These are phyloP conservation scores for Melaleuca alternifolia DNA, from an alignment of 345 rosid species.

Conservation along the genomic window DNA sequence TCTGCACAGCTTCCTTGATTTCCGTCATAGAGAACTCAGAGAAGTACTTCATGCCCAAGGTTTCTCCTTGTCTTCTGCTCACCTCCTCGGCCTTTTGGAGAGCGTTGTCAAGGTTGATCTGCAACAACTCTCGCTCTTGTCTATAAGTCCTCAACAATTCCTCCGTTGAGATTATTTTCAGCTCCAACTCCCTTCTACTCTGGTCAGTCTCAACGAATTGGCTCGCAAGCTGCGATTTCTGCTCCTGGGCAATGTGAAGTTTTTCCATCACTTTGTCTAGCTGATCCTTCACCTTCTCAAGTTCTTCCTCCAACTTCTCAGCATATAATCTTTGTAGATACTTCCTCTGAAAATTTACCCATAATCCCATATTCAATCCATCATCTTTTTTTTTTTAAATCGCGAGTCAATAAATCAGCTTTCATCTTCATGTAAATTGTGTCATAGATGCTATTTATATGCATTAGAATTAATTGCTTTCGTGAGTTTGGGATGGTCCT, in stretches of 20 bases:
- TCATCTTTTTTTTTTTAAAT: not conserved
- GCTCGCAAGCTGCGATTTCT: not conserved
- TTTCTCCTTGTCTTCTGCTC: not conserved
- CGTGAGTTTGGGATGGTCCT: not conserved
- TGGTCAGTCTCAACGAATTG: not conserved
- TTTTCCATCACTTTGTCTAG: not conserved
- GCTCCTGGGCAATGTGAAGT: not conserved
- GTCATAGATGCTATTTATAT: not conserved
- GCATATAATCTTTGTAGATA: not conserved
- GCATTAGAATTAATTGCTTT: not conserved
- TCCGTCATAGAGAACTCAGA: not conserved
- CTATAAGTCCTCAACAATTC: not conserved
- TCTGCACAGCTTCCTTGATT: not conserved
- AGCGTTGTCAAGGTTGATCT: not conserved
- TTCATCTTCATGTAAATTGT: not conserved
- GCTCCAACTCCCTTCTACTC: not conserved
- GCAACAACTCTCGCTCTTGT: not conserved
- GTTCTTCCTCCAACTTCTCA: not conserved
- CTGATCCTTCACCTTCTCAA: not conserved
- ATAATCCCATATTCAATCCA: not conserved
- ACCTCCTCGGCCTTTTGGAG: not conserved
- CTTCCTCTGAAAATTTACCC: not conserved
- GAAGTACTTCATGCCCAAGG: not conserved
- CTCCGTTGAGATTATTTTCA: not conserved
- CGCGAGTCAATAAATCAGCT: not conserved